Percentiles rank a stretch among this genome's conserved stretches.
phyloP scores from a whole-genome alignment of 1,139 yeast species.

The Debaryomyces robertsiae region DNA sequence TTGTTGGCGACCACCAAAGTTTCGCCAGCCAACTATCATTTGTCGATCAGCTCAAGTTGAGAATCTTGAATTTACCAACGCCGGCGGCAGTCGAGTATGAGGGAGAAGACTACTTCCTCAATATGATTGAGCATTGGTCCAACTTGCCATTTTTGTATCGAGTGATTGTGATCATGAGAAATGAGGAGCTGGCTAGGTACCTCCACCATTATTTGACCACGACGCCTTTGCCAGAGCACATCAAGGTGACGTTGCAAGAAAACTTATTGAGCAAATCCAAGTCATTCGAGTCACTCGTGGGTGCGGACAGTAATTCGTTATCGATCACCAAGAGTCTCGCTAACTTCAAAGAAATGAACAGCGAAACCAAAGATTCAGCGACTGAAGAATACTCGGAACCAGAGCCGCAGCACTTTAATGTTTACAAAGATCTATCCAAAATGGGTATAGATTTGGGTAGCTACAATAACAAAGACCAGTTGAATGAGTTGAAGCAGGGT shows the following conservation, averaged over 20 bases:
- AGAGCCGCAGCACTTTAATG: constrained; percentile 37
- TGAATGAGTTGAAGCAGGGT: constrained; percentile 23
- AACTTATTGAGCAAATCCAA: constrained; percentile 43
- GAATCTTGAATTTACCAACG: constrained; percentile 29
- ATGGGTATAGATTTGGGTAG: constrained; percentile 33
- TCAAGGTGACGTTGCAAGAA: constrained; percentile 43
- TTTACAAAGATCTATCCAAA: constrained; percentile 29
- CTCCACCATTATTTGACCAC: constrained; percentile 26
- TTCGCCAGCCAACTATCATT: constrained; percentile 23
- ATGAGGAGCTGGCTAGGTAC: constrained; percentile 32
- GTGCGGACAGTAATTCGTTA: constrained; percentile 16
- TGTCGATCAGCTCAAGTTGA: constrained; percentile 40
- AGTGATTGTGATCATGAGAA: constrained; percentile 41
- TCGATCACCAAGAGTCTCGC: constrained; percentile 25
- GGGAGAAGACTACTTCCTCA: constrained; percentile 28
- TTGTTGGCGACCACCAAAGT: constrained; percentile 21
- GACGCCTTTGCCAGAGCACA: constrained; percentile 15
- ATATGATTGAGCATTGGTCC: constrained; percentile 46
- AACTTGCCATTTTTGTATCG: constrained; percentile 46
- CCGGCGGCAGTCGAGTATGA: constrained; percentile 13
- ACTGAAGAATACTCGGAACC: constrained; percentile 40
- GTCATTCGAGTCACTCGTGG: constrained; percentile 35
- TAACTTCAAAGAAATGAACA: constrained; percentile 31
- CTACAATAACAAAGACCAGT: constrained; percentile 27
- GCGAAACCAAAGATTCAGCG: constrained; percentile 15